Conservation (phyloP, 352 stramenopile genomes). For the Phytopythium litorale region DNA sequence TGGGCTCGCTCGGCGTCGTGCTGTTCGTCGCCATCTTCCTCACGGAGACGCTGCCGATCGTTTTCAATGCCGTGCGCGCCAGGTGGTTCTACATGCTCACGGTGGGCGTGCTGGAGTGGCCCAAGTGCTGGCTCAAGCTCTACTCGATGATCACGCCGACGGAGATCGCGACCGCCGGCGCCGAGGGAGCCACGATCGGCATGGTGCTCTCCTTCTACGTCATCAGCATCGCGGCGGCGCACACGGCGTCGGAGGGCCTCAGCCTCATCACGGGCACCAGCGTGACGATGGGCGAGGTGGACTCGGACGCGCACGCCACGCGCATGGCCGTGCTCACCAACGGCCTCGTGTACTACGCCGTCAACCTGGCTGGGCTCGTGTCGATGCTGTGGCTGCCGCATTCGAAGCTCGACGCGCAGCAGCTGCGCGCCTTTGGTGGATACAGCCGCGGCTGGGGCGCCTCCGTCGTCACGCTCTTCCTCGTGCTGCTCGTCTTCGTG, state of each 20-base stretch:
- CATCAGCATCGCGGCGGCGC: conserved; percentile 24
- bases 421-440: conserved; percentile 27
- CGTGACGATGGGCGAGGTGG: conserved; percentile 16
- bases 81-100: conserved; percentile 44
- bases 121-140: conserved; percentile 34
- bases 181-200: conserved; percentile 49
- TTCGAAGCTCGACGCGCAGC: conserved; percentile 42
- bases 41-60: conserved; percentile 26
- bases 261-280: conserved; percentile 18
- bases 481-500: conserved; percentile 24
- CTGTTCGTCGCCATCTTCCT: conserved; percentile 26
- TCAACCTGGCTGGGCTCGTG: conserved; percentile 25
- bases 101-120: conserved; percentile 24
- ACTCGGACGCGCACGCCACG: conserved; percentile 19
- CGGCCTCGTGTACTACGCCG: conserved; percentile 13
- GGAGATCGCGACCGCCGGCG: conserved; percentile 50
- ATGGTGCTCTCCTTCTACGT: conserved; percentile 44
- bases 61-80: conserved; percentile 26
- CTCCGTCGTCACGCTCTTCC: conserved; percentile 22
- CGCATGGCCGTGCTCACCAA: conserved; percentile 19
- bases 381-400: conserved; percentile 25
- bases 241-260: conserved; percentile 22
- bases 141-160: conserved; percentile 38
- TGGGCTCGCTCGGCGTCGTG: conserved; percentile 23
- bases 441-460: conserved; percentile 27